phyloP scores from a whole-genome alignment of 1,284 basidiomycete species.

The Trametes polyzona region DNA sequence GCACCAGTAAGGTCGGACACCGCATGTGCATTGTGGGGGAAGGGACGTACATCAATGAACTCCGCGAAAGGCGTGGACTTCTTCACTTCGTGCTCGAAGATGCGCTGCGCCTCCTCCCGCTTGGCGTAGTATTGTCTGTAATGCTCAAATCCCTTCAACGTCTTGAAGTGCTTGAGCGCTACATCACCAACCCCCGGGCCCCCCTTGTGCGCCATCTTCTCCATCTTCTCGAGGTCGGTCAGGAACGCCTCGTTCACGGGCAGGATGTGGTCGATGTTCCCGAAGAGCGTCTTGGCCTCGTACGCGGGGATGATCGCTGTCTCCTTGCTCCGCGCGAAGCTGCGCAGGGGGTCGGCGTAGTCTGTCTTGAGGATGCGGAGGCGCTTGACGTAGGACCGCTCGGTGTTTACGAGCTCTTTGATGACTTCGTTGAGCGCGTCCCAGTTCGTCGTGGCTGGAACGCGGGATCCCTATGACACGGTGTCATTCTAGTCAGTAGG shows the following conservation, averaged over 20 bases:
- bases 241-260: constrained; percentile 90
- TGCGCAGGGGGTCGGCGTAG: constrained; percentile 90
- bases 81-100: constrained; percentile 85
- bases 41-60: constrained; percentile 81
- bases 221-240: constrained; percentile 73
- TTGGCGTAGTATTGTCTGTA: constrained; percentile 92
- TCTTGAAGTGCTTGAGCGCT: constrained; percentile 83
- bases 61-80: constrained; percentile 77
- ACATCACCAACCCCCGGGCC: constrained; percentile 83
- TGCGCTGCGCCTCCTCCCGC: constrained; percentile 90
- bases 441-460: constrained; percentile 62
- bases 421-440: constrained; percentile 70
- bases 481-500: neutral
- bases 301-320: constrained; percentile 88
- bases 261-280: constrained; percentile 89
- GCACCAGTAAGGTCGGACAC: neutral
- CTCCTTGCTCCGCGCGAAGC: constrained; percentile 82
- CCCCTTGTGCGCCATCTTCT: constrained; percentile 58
- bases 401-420: constrained; percentile 78
- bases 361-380: constrained; percentile 75
- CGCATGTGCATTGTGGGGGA: neutral
- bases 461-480: constrained; percentile 39
- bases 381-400: constrained; percentile 77
- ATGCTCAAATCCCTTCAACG: constrained; percentile 82
- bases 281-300: constrained; percentile 92